Percentiles rank a stretch among this genome's conserved stretches.
Evolutionary conservation across 2,329 filamentous ascomycete species (phyloP).

Genomic region (Penicillium sp.): DNA sequence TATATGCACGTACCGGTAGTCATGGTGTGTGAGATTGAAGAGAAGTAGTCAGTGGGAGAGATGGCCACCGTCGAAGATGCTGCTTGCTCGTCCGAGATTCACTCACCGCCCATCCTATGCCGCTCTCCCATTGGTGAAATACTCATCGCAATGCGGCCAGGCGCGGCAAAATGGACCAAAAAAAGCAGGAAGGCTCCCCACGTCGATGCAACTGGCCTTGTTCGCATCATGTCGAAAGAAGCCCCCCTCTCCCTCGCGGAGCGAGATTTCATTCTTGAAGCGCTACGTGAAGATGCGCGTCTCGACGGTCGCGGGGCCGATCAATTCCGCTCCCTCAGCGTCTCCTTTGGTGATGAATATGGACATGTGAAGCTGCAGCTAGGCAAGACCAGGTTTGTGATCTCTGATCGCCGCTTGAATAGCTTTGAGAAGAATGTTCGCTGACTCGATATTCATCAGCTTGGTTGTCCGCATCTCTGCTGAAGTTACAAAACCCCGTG

Average conservation of each 20-base stretch:
- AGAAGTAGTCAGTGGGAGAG: not conserved
- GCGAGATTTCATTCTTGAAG: constrained; percentile 81
- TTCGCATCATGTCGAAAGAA: constrained; percentile 79
- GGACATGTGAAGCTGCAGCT: constrained; percentile 85
- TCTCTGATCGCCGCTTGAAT: not conserved
- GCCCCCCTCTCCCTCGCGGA: constrained; percentile 87
- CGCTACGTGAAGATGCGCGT: constrained; percentile 77
- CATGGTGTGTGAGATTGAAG: constrained; percentile 4
- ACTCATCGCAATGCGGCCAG: constrained; percentile 16
- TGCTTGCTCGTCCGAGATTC: not conserved
- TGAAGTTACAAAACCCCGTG: constrained; percentile 81
- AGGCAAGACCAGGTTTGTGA: constrained; percentile 80
- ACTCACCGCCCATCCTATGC: constrained; percentile 1
- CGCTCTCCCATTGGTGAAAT: not conserved
- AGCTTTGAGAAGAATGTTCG: not conserved
- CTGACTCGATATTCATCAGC: constrained; percentile 51
- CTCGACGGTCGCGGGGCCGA: constrained; percentile 83
- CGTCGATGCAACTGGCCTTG: constrained; percentile 26
- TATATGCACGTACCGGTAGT: constrained; percentile 11
- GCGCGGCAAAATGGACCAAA: constrained; percentile 26
- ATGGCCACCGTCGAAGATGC: not conserved
- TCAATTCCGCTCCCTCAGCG: constrained; percentile 74
- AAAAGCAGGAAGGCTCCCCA: constrained; percentile 22
- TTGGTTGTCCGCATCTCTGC: constrained; percentile 84
- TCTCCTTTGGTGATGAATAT: constrained; percentile 88